These are phyloP conservation scores for Vitis riparia DNA, from an alignment of 164 flowering plant genomes.

Conservation along the genomic window DNA sequence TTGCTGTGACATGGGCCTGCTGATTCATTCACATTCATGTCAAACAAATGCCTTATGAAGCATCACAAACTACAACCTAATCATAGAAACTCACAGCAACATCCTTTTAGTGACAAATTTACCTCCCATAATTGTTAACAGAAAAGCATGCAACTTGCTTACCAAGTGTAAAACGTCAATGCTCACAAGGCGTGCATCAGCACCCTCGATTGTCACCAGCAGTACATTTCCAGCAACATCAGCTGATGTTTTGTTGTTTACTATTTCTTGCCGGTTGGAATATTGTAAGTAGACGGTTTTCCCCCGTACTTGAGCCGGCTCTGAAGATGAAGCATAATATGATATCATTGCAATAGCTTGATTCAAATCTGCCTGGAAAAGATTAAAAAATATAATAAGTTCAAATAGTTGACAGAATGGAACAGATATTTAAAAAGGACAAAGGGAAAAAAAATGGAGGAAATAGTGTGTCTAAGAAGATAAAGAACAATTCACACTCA, in stretches of 20 bases:
- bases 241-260: slow-evolving; percentile 86
- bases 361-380: slow-evolving; percentile 71
- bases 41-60: slow-evolving; percentile 54
- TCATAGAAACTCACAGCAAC: slow-evolving; percentile 21
- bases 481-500: slow-evolving; percentile 31
- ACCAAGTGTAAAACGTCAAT: slow-evolving; percentile 96
- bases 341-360: slow-evolving; percentile 98
- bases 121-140: slow-evolving; percentile 19
- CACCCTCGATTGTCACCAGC: slow-evolving; percentile 90
- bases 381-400: not conserved
- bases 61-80: slow-evolving; percentile 46
- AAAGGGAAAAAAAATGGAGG: not conserved
- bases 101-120: slow-evolving; percentile 13
- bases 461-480: not conserved
- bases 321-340: slow-evolving; percentile 92
- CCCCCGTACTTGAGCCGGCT: slow-evolving; percentile 97
- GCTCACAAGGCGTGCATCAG: slow-evolving; percentile 88
- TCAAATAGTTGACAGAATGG: not conserved
- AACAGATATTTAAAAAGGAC: not conserved
- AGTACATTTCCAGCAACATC: slow-evolving; percentile 95
- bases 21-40: slow-evolving; percentile 87
- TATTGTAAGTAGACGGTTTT: slow-evolving; percentile 93
- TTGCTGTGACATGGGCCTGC: slow-evolving; percentile 95
- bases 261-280: slow-evolving; percentile 95
- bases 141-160: slow-evolving; percentile 33